Evolutionary conservation across 164 flowering plant species (phyloP).

Genomic region (Malania oleifera): DNA sequence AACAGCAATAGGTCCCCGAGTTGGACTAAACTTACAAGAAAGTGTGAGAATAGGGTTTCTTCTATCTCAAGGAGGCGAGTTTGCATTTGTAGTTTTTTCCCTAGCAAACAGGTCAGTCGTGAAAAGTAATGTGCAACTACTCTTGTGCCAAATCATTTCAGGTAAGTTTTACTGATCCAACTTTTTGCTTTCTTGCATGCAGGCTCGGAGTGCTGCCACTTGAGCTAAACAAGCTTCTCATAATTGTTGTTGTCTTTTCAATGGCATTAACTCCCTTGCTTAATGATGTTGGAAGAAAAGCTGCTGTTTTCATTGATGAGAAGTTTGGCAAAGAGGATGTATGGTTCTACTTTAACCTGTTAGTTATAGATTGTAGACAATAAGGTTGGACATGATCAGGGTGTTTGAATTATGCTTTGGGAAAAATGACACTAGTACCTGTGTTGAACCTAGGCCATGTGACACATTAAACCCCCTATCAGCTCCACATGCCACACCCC

Average conservation of each 20-base stretch:
- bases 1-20: conserved; percentile 93
- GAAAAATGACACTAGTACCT: too few relatives aligned
- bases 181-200: conserved; percentile 14
- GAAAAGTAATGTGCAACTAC: not conserved
- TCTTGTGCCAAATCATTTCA: not conserved
- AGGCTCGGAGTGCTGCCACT: conserved; percentile 99
- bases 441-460: too few relatives aligned
- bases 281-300: conserved; percentile 78
- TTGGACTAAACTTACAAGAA: conserved; percentile 80
- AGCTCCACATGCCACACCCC: too few relatives aligned
- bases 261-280: conserved; percentile 96
- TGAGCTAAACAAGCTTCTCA: conserved; percentile 95
- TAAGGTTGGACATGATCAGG: too few relatives aligned
- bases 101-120: conserved; percentile 81
- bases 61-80: conserved; percentile 98
- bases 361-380: not conserved
- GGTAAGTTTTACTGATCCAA: conserved; percentile 1
- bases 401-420: not conserved
- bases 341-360: conserved; percentile 21
- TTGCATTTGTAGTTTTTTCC: conserved; percentile 95
- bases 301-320: conserved; percentile 63
- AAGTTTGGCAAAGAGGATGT: conserved; percentile 52
- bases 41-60: conserved; percentile 91
- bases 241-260: conserved; percentile 92
- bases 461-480: too few relatives aligned